These are phyloP conservation scores for Leptosphaerulina australis DNA, from an alignment of 2,329 filamentous ascomycete species.

Conservation along the genomic window DNA sequence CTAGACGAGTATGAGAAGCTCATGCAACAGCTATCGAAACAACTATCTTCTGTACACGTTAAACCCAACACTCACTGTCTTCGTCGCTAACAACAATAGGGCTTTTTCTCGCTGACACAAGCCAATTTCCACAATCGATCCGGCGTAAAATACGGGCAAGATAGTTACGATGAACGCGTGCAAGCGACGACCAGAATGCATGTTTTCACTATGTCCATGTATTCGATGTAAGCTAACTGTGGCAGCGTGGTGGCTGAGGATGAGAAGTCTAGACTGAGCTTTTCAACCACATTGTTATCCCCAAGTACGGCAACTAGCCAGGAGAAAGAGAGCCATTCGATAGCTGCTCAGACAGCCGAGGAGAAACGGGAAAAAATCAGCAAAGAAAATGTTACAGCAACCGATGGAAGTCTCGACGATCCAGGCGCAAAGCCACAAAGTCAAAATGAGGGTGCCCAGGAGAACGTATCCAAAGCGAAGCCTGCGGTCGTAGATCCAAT, in stretches of 20 bases:
- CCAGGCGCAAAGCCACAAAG: background rate
- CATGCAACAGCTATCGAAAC: constrained; percentile 58
- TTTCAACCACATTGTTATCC: background rate
- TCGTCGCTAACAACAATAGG: constrained; percentile 40
- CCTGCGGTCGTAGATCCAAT: constrained; percentile 57
- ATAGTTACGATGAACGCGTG: constrained; percentile 77
- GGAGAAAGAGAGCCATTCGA: background rate
- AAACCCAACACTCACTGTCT: too few species aligned
- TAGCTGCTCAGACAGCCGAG: background rate
- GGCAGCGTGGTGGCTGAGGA: background rate
- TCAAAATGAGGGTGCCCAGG: background rate
- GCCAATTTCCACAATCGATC: constrained; percentile 74
- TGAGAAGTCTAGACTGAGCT: constrained; percentile 7
- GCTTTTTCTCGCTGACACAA: constrained; percentile 65
- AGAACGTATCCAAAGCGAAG: constrained; percentile 6
- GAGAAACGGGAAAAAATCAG: background rate
- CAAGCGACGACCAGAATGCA: constrained; percentile 61
- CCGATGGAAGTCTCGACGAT: background rate
- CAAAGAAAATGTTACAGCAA: background rate
- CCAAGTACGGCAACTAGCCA: background rate
- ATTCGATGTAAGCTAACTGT: background rate
- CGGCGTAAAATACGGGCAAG: constrained; percentile 68
- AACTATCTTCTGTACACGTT: constrained; percentile 60
- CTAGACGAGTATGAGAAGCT: constrained; percentile 71
- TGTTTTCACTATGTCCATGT: constrained; percentile 25